Evolutionary conservation across 2,329 filamentous ascomycete genomes (phyloP).

Genomic region (Botrytis sinoallii): DNA sequence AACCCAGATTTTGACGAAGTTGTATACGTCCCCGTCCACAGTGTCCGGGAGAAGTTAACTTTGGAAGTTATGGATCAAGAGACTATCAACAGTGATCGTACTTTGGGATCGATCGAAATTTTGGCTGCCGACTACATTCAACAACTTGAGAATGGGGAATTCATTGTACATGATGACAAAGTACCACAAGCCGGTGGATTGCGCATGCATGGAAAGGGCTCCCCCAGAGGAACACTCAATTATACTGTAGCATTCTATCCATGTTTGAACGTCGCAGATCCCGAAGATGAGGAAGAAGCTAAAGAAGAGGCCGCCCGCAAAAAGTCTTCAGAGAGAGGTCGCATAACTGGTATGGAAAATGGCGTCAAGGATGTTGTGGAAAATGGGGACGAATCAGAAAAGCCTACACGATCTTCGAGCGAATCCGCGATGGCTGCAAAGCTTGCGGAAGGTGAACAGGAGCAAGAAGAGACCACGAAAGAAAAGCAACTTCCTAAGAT

Average conservation of each 20-base stretch:
- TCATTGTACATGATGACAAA: constrained; percentile 74
- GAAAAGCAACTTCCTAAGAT: constrained; percentile 68
- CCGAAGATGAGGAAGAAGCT: constrained; percentile 83
- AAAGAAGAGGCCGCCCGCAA: constrained; percentile 50
- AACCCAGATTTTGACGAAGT: constrained; percentile 96
- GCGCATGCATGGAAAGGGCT: constrained; percentile 67
- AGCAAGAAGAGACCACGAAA: constrained; percentile 45
- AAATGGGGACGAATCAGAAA: constrained; percentile 35
- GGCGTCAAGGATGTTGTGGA: constrained; percentile 19
- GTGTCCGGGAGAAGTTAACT: constrained; percentile 74
- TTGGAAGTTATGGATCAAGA: constrained; percentile 98
- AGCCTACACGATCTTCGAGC: constrained; percentile 42
- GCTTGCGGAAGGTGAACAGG: constrained; percentile 36
- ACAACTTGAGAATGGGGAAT: constrained; percentile 78
- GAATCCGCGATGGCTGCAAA: constrained; percentile 31
- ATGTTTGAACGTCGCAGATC: constrained; percentile 80
- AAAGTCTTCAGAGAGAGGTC: constrained; percentile 29
- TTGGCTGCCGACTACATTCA: constrained; percentile 73
- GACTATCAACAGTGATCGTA: constrained; percentile 84
- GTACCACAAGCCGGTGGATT: constrained; percentile 63
- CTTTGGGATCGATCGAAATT: constrained; percentile 77
- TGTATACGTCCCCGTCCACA: constrained; percentile 89
- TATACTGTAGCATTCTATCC: constrained; percentile 91
- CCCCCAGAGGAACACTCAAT: constrained; percentile 73
- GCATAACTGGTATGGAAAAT: constrained; percentile 30